These are phyloP conservation scores for Lithohypha guttulata DNA, from an alignment of 2,329 filamentous ascomycete genomes.

Conservation along the genomic window DNA sequence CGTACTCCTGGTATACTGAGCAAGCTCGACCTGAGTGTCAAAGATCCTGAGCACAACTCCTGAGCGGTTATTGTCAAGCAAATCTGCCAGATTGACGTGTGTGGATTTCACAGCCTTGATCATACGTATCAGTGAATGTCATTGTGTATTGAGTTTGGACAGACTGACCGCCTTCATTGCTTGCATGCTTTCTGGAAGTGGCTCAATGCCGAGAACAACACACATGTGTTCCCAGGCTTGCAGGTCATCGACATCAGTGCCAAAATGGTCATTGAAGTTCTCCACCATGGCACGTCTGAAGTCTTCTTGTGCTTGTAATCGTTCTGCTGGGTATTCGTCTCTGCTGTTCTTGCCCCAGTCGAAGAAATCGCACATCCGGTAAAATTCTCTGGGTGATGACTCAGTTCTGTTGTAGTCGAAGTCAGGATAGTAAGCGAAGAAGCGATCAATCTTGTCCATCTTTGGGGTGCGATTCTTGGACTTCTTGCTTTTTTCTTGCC, in stretches of 20 bases:
- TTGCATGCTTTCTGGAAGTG: background rate
- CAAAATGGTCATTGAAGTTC: constrained; percentile 18
- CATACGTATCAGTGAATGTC: background rate
- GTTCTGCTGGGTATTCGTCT: constrained; percentile 8
- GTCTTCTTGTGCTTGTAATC: constrained; percentile 11
- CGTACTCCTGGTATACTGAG: constrained; percentile 9
- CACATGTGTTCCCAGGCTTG: constrained; percentile 18
- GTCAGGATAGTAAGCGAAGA: constrained; percentile 11
- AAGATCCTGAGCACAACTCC: constrained; percentile 16
- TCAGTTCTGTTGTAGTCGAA: constrained; percentile 11
- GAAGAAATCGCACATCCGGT: constrained; percentile 12
- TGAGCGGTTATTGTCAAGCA: constrained; percentile 17
- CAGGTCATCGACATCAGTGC: constrained; percentile 15
- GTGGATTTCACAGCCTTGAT: constrained; percentile 12
- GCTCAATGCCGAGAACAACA: constrained; percentile 3
- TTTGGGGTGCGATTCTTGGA: too few relatives aligned
- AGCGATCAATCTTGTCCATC: constrained; percentile 9
- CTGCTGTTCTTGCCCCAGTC: constrained; percentile 12
- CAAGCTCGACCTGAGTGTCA: constrained; percentile 12
- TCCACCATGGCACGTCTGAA: constrained; percentile 19
- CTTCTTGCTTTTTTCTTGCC: too few relatives aligned
- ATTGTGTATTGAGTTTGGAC: background rate
- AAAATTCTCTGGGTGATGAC: constrained; percentile 8
- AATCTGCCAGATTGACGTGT: constrained; percentile 21
- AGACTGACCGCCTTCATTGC: background rate